Percentiles rank a stretch among this genome's conserved stretches.
Conservation (phyloP, 169 alveolate genomes). For the Neospora caninum region DNA sequence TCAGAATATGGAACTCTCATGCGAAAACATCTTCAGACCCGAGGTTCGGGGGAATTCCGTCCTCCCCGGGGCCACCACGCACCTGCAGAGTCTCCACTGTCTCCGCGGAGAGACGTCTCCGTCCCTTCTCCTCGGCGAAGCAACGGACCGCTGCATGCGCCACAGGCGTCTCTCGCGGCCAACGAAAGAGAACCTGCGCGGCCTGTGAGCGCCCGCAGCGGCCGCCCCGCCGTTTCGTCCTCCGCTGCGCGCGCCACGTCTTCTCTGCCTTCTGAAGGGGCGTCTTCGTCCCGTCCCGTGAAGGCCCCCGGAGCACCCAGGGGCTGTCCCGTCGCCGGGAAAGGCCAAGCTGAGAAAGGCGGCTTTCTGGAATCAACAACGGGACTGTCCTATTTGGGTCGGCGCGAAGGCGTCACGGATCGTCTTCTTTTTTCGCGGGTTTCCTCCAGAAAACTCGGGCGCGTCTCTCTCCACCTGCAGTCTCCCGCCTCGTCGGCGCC, state of each 20-base stretch:
- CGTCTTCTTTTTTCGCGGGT: not conserved
- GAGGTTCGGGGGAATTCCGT: not conserved
- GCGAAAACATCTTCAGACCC: not conserved
- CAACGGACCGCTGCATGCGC: no score
- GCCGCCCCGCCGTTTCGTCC: not conserved
- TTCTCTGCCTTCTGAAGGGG: not conserved
- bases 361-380: no score
- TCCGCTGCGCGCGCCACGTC: not conserved
- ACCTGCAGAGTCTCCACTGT: no score
- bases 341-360: no score
- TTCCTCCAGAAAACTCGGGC: not conserved
- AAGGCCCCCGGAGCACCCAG: not conserved
- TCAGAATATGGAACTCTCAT: not conserved
- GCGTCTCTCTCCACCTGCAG: not conserved
- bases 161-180: no score
- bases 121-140: no score
- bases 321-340: not conserved
- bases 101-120: no score
- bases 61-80: no score
- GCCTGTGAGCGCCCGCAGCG: not conserved
- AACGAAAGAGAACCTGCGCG: no score
- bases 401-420: not conserved
- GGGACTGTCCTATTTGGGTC: not conserved
- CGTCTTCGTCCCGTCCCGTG: no score
- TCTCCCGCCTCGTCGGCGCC: not conserved